phyloP scores from a whole-genome alignment of 2,329 filamentous ascomycete species.

The Aspergillus arachidicola region DNA sequence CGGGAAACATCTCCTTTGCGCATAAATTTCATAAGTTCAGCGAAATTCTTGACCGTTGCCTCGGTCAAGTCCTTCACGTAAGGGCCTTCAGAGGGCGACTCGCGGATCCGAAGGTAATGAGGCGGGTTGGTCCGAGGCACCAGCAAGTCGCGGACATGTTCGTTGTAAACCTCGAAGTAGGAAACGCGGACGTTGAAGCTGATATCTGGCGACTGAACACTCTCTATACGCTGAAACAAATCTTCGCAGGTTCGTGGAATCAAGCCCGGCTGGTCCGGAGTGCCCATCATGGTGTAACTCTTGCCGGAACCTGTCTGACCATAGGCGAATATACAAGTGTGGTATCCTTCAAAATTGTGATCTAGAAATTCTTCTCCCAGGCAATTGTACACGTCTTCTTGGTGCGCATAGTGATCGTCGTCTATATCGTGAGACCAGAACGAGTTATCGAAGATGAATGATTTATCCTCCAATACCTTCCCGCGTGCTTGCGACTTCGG shows the following conservation, averaged over 20 bases:
- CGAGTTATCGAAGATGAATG: constrained; percentile 94
- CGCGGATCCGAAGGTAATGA: constrained; percentile 94
- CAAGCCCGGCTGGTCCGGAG: constrained; percentile 78
- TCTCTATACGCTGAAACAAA: constrained; percentile 89
- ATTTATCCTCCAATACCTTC: constrained; percentile 81
- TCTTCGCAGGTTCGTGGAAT: constrained; percentile 96
- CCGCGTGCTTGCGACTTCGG: constrained; percentile 63
- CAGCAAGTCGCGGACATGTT: constrained; percentile 93
- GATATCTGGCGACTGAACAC: constrained; percentile 82
- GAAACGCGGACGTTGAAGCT: constrained; percentile 97
- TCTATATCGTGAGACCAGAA: constrained; percentile 90
- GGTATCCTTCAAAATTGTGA: constrained; percentile 99
- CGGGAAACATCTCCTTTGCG: constrained; percentile 83
- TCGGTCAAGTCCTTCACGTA: constrained; percentile 97
- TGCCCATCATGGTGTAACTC: constrained; percentile 98
- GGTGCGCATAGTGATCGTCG: constrained; percentile 85
- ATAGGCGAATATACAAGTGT: constrained; percentile 98
- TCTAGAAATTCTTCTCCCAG: constrained; percentile 96
- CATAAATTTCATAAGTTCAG: constrained; percentile 89
- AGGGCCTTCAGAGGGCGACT: constrained; percentile 90
- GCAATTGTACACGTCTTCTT: constrained; percentile 91
- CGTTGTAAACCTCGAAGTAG: constrained; percentile 99
- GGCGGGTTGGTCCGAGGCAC: constrained; percentile 77
- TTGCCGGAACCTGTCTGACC: constrained; percentile 97
- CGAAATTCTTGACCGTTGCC: constrained; percentile 82